Evolutionary conservation across 495 filamentous ascomycete species (phyloP).

Genomic region (Penicillium lagena): DNA sequence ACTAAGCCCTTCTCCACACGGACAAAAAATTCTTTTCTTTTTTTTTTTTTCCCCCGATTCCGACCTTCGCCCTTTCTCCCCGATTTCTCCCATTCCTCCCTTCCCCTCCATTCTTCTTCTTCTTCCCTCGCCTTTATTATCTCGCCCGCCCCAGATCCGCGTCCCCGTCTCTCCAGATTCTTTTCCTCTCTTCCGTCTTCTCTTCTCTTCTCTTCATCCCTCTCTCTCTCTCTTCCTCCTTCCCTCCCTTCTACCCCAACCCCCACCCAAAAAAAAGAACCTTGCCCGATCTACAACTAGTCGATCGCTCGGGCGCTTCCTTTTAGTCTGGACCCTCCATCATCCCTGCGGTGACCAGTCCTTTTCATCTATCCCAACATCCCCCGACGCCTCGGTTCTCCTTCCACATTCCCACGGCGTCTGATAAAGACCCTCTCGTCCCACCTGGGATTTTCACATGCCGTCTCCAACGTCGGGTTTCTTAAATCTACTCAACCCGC

Average conservation of each 20-base stretch:
- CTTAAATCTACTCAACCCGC: conserved; percentile 70
- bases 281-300: conserved; percentile 9
- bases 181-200: conserved; percentile 9
- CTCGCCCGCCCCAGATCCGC: conserved; percentile 31
- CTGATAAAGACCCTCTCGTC: conserved; percentile 18
- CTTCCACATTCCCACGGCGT: not conserved
- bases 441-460: conserved; percentile 52
- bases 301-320: not conserved
- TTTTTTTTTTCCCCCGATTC: conserved; percentile 23
- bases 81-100: conserved; percentile 33
- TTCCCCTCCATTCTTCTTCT: conserved; percentile 36
- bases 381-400: conserved; percentile 18
- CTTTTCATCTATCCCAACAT: not conserved
- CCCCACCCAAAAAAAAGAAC: not conserved
- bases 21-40: conserved; percentile 13
- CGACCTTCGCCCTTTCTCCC: conserved; percentile 22
- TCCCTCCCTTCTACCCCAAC: conserved; percentile 6
- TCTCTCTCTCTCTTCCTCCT: conserved; percentile 18
- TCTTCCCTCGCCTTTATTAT: conserved; percentile 25
- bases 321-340: conserved; percentile 13
- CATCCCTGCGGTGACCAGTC: conserved; percentile 17
- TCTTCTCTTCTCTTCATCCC: conserved; percentile 19
- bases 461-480: conserved; percentile 69
- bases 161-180: conserved; percentile 25
- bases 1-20: conserved; percentile 19